Conservation (phyloP, 345 rosid genomes). For the Populus nigra region DNA sequence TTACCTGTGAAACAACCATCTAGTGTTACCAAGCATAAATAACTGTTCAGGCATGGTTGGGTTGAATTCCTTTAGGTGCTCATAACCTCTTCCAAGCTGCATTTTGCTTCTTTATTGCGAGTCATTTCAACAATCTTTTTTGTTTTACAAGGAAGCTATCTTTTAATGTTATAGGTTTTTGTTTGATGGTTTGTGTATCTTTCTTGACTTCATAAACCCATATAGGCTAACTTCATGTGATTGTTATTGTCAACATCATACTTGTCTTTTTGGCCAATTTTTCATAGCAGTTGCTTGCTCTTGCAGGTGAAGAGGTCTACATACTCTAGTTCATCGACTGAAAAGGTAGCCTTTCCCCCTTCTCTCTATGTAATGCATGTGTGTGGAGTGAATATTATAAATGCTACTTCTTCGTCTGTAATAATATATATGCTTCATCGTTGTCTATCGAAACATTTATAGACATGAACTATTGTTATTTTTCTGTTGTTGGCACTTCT, state of each 20-base stretch:
- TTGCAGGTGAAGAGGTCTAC: conserved; percentile 58
- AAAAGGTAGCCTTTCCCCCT: conserved; percentile 36
- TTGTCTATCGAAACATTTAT: too few species aligned
- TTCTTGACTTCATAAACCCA: background rate
- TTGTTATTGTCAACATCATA: background rate
- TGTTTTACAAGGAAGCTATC: background rate
- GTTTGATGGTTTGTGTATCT: background rate
- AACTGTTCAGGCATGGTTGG: too few species aligned
- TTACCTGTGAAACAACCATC: too few species aligned
- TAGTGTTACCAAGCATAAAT: too few species aligned
- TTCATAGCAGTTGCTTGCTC: conserved; percentile 8
- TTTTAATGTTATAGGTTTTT: background rate
- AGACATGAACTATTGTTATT: too few species aligned
- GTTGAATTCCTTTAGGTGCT: background rate
- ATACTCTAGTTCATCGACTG: conserved; percentile 32
- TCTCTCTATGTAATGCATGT: background rate
- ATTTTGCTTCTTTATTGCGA: background rate
- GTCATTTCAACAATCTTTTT: background rate
- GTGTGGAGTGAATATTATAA: background rate
- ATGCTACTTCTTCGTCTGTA: too few species aligned
- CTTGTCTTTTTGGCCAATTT: background rate
- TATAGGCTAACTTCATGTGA: background rate
- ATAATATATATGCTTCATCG: too few species aligned
- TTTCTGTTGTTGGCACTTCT: background rate
- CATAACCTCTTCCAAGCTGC: background rate